Conservation (phyloP, 768 basidiomycete genomes). For the Boletus coccyginus region DNA sequence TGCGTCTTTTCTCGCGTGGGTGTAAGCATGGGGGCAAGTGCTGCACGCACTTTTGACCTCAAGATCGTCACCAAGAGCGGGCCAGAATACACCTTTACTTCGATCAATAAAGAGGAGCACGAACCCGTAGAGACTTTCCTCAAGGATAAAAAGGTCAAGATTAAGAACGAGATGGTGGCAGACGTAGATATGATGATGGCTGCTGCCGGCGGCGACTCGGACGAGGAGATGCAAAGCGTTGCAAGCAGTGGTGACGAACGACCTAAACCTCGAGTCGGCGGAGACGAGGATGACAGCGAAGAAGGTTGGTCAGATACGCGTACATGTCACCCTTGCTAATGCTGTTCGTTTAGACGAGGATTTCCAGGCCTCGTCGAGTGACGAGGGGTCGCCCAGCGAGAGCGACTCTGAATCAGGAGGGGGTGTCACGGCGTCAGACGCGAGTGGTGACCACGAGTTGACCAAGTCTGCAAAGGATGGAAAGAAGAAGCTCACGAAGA, state of each 20-base stretch:
- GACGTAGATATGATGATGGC: slow-evolving; percentile 77
- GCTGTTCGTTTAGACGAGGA: slow-evolving; percentile 64
- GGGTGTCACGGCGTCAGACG: slow-evolving; percentile 80
- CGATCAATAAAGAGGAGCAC: slow-evolving; percentile 95
- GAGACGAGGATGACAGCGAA: slow-evolving; percentile 72
- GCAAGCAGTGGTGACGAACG: slow-evolving; percentile 65
- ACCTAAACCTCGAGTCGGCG: slow-evolving; percentile 48
- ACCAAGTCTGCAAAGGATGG: slow-evolving; percentile 37
- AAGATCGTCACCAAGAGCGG: slow-evolving; percentile 83
- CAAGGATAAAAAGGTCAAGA: slow-evolving; percentile 84
- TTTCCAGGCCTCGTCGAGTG: slow-evolving; percentile 83
- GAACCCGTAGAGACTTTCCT: slow-evolving; percentile 82
- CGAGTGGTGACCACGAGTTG: slow-evolving; percentile 73
- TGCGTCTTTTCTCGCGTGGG: slow-evolving; percentile 94
- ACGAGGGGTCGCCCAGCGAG: slow-evolving; percentile 84
- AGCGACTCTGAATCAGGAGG: slow-evolving; percentile 61
- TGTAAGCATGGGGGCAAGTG: slow-evolving; percentile 73
- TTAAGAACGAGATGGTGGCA: slow-evolving; percentile 94
- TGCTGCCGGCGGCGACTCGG: slow-evolving; percentile 62
- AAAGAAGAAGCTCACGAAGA: slow-evolving; percentile 37
- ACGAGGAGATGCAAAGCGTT: slow-evolving; percentile 83
- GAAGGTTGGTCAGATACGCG: slow-evolving; percentile 44
- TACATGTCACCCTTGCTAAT: slow-evolving; percentile 1
- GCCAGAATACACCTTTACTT: slow-evolving; percentile 85
- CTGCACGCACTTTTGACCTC: slow-evolving; percentile 92